Conservation (phyloP, 2,329 filamentous ascomycete genomes). For the Metarhizium brunneum region DNA sequence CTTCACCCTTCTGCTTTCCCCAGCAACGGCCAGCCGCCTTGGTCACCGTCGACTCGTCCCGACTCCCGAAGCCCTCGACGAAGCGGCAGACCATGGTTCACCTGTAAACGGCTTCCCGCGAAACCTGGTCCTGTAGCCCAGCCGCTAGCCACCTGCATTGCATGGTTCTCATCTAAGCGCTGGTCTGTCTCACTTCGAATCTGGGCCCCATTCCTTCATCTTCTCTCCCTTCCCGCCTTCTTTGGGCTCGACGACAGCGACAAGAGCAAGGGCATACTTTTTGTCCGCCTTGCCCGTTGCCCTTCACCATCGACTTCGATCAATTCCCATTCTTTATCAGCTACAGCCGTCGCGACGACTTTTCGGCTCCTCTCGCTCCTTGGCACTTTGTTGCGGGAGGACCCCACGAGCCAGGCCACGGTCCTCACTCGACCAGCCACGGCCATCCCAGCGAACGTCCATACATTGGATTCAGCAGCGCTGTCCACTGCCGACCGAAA, state of each 20-base stretch:
- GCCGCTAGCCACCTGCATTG: slow-evolving; percentile 10
- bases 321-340: neutral
- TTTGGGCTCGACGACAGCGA: slow-evolving; percentile 9
- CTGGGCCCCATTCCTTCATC: slow-evolving; percentile 15
- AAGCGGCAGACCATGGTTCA: slow-evolving; percentile 1
- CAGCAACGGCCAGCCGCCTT: neutral
- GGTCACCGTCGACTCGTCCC: neutral
- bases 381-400: slow-evolving; percentile 4
- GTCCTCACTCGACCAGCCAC: slow-evolving; percentile 10
- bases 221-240: slow-evolving; percentile 11
- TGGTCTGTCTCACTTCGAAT: slow-evolving; percentile 13
- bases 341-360: slow-evolving; percentile 1
- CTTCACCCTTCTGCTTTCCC: neutral
- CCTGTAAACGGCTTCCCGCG: slow-evolving; percentile 4
- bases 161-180: slow-evolving; percentile 11
- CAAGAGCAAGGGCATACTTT: slow-evolving; percentile 7
- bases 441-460: slow-evolving; percentile 9
- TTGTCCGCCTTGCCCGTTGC: slow-evolving; percentile 5
- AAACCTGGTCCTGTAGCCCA: slow-evolving; percentile 1
- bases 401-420: slow-evolving; percentile 4
- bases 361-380: neutral
- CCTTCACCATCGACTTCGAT: slow-evolving; percentile 8
- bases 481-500: slow-evolving; percentile 29
- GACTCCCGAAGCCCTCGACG: neutral
- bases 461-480: slow-evolving; percentile 40